phyloP scores from a whole-genome alignment of 805 yeast species.

The Lipomyces chichibuensis region DNA sequence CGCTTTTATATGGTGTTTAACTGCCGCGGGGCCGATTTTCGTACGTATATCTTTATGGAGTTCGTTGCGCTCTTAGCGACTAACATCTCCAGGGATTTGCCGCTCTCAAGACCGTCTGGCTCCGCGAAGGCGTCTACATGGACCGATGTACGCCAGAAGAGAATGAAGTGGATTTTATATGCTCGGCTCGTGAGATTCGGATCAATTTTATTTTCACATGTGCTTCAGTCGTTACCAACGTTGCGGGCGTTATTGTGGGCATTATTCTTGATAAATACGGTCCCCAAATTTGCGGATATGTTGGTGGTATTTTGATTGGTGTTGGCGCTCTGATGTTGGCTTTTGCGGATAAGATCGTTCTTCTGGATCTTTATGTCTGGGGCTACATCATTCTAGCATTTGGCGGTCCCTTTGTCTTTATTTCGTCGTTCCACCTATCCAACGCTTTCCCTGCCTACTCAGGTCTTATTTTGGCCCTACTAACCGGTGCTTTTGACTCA shows the following conservation, averaged over 20 bases:
- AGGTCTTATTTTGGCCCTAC: conserved; percentile 75
- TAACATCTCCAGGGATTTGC: conserved; percentile 62
- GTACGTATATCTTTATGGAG: conserved; percentile 43
- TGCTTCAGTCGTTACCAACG: conserved; percentile 85
- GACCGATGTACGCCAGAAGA: conserved; percentile 56
- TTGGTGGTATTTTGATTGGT: conserved; percentile 66
- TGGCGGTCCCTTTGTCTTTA: conserved; percentile 93
- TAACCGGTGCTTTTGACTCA: conserved; percentile 94
- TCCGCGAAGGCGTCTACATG: conserved; percentile 74
- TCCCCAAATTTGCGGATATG: conserved; percentile 74
- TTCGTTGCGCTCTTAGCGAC: background rate
- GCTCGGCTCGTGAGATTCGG: conserved; percentile 79
- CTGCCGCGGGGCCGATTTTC: conserved; percentile 91
- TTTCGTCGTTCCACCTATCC: conserved; percentile 86
- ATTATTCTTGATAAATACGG: conserved; percentile 76
- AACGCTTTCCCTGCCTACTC: conserved; percentile 82
- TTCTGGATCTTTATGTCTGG: conserved; percentile 64
- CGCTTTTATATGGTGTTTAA: conserved; percentile 82
- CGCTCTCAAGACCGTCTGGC: conserved; percentile 82
- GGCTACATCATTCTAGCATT: conserved; percentile 81
- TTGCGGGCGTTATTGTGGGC: conserved; percentile 82
- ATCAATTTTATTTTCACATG: conserved; percentile 80
- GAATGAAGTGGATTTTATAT: conserved; percentile 43
- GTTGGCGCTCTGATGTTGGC: conserved; percentile 58
- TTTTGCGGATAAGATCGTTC: conserved; percentile 44